phyloP scores from a whole-genome alignment of 2,329 filamentous ascomycete genomes.

The Alternaria arborescens region DNA sequence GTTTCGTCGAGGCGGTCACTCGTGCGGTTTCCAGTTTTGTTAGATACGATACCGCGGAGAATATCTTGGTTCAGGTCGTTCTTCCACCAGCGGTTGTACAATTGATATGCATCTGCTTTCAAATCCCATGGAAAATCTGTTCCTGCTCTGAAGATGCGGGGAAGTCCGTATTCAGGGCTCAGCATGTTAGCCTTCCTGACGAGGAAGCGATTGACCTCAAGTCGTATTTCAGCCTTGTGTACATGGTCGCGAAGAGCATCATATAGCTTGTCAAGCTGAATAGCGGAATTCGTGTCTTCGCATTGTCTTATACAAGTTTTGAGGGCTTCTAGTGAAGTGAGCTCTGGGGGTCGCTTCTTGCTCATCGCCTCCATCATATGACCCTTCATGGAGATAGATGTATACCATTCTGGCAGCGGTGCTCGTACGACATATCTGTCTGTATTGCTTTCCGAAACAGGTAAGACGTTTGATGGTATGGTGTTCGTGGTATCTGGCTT shows the following conservation, averaged over 20 bases:
- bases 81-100: conserved; percentile 58
- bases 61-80: conserved; percentile 56
- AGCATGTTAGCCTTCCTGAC: conserved; percentile 51
- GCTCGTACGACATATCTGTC: conserved; percentile 1
- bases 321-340: conserved; percentile 30
- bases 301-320: conserved; percentile 36
- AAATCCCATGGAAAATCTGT: conserved; percentile 57
- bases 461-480: background rate
- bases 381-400: conserved; percentile 10
- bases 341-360: conserved; percentile 25
- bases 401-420: conserved; percentile 25
- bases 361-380: conserved; percentile 8
- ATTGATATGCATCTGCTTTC: conserved; percentile 55
- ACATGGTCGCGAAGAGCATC: conserved; percentile 48
- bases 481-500: background rate
- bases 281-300: conserved; percentile 11
- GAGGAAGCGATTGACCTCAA: conserved; percentile 41
- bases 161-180: conserved; percentile 47
- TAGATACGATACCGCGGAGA: conserved; percentile 54
- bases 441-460: background rate
- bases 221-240: conserved; percentile 51
- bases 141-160: conserved; percentile 50
- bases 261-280: conserved; percentile 25
- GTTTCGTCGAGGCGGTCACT: conserved; percentile 35
- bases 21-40: conserved; percentile 29